Evolutionary conservation across 2,329 filamentous ascomycete genomes (phyloP), one percentile per base, ranked within the genome.

Genomic region (Fusarium proliferatum): DNA sequence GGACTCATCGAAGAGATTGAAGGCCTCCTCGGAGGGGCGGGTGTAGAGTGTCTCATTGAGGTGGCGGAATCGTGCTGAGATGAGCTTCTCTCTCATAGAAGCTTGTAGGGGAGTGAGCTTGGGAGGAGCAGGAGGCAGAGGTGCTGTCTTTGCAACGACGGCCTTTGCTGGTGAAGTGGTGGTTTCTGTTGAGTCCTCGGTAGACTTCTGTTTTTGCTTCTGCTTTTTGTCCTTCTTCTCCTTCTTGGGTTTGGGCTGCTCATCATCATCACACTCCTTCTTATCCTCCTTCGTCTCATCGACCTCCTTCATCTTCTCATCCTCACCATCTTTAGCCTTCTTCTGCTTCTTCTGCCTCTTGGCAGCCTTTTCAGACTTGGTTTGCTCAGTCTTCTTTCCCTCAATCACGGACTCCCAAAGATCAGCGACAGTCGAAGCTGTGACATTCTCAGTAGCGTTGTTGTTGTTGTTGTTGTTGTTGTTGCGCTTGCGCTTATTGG

Each of bases 1-100:
- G 56, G 94, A 94, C 39, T 93, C 87, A 58, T 90, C 86, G 85
- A 99, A 98, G 30, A 98, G 90, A 57, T 88, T 85, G 76, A 96
- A 90, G n/a, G 96, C 93, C 74, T 96, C 91, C 41, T 87, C 86
- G 0, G 96, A 99, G 2, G 95, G 94, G 12, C 92, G 94, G 9
- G 96, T 98, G 85, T 99, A 99, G 19, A 99, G 91, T 0, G 94
- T 96, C 85, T 99, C 93, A 82, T 99, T 99, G 70, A 99, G 91
- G 83, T 98, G 95, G 73, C 96, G 94, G 89, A 99, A 99, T 66
- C 96, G 95, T 3, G 96, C 95, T 15, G 95, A 97, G 71, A 97
- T 88, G 72, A 99, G 91, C 86, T 99, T 99, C 80, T 95, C 92
- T 70, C 94, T 92, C 96, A 99, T 99, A 7, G 94, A 91, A 62